These are phyloP conservation scores for Daedaleopsis sinensis DNA, from an alignment of 768 basidiomycete genomes.

Conservation along the genomic window DNA sequence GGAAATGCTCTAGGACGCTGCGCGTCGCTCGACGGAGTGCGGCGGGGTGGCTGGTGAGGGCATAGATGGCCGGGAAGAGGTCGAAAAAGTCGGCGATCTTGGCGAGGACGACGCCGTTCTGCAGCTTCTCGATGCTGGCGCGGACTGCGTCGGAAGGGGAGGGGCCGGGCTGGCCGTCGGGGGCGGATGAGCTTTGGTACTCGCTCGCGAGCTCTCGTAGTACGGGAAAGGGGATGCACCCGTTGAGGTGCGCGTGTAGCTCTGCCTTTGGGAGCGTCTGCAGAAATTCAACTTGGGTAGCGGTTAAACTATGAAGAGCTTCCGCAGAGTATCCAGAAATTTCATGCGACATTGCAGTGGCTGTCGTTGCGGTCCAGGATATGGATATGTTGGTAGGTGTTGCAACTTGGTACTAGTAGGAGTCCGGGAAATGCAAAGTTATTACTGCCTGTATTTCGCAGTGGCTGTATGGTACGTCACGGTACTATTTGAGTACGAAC, in stretches of 20 bases:
- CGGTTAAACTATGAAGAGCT: conserved; percentile 57
- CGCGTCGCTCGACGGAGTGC: conserved; percentile 58
- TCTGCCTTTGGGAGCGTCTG: conserved; percentile 76
- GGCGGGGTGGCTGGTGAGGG: conserved; percentile 63
- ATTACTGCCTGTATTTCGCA: no score
- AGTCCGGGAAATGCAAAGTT: no score
- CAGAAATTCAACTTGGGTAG: conserved; percentile 60
- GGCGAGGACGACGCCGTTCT: conserved; percentile 46
- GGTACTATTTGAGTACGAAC: no score
- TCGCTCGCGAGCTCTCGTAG: conserved; percentile 64
- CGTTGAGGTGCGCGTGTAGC: conserved; percentile 85
- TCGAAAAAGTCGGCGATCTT: conserved; percentile 72
- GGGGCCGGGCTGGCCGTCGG: conserved; percentile 3
- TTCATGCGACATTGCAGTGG: conserved; percentile 3
- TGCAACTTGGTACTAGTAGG: neutral
- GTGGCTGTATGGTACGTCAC: no score
- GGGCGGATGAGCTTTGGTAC: conserved; percentile 18
- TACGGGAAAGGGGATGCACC: conserved; percentile 71
- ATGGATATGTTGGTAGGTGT: no score
- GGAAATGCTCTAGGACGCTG: conserved; percentile 68
- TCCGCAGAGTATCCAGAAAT: conserved; percentile 39
- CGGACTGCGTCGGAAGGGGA: conserved; percentile 35
- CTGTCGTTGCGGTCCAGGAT: neutral
- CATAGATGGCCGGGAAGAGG: conserved; percentile 80
- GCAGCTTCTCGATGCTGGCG: conserved; percentile 45